A percentile compares a stretch with the other conserved stretches of the same genome.
These are phyloP conservation scores for Plectosphaerella cucumerina DNA, from an alignment of 2,329 filamentous ascomycete species.

Conservation along the genomic window DNA sequence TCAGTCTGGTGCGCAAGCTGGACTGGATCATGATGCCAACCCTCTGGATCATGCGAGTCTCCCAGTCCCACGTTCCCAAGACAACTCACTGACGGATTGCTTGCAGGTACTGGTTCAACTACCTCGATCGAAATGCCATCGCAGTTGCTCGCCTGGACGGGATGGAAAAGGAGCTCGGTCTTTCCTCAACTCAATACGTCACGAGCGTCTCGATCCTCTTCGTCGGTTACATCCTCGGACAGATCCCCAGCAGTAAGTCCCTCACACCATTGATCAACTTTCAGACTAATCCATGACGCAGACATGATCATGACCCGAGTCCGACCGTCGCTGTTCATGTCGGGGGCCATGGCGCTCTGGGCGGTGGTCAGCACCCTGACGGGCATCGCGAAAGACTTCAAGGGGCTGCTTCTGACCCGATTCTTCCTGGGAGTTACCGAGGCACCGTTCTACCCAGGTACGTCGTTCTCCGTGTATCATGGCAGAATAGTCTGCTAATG, in stretches of 20 bases:
- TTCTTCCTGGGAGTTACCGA: conserved; percentile 29
- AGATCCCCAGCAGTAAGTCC: conserved; percentile 26
- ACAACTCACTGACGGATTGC: neutral
- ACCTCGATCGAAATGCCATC: conserved; percentile 16
- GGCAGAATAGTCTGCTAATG: too few species aligned
- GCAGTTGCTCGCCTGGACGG: conserved; percentile 22
- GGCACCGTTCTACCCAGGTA: conserved; percentile 17
- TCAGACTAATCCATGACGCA: neutral
- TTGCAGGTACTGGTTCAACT: neutral
- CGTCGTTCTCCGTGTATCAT: too few species aligned
- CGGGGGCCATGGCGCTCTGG: conserved; percentile 8
- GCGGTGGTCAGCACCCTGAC: conserved; percentile 15
- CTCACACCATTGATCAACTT: conserved; percentile 6
- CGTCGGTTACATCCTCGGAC: conserved; percentile 30
- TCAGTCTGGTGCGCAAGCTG: conserved; percentile 30
- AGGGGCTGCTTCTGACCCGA: conserved; percentile 25
- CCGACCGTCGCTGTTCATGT: conserved; percentile 7
- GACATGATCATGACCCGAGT: conserved; percentile 10
- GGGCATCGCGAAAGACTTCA: conserved; percentile 25
- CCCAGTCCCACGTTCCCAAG: conserved; percentile 10
- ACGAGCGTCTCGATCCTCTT: conserved; percentile 32
- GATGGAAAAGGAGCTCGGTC: conserved; percentile 16
- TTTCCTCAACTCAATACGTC: conserved; percentile 22
- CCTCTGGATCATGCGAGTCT: conserved; percentile 25
- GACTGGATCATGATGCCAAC: conserved; percentile 25